Percentiles rank a stretch among this genome's conserved stretches.
Evolutionary conservation across 164 flowering plant species (phyloP).

Genomic region (Nymphaea colorata): DNA sequence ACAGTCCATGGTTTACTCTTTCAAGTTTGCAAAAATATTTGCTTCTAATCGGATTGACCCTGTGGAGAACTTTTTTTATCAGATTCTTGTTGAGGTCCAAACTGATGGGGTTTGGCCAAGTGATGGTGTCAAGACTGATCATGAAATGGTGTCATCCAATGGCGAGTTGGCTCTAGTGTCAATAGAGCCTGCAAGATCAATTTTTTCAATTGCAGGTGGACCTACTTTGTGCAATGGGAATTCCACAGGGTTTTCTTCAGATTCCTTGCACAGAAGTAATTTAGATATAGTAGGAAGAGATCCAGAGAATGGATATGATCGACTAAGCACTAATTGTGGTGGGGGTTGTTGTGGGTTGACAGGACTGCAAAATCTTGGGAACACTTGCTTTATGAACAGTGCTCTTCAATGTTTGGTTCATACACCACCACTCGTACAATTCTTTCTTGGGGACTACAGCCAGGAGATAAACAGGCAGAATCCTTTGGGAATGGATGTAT

Average conservation of each 20-base stretch:
- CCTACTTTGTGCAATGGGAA: conserved; percentile 62
- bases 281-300: conserved; percentile 25
- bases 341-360: conserved; percentile 57
- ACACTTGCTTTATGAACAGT: conserved; percentile 99
- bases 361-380: conserved; percentile 91
- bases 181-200: conserved; percentile 63
- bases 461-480: conserved; percentile 78
- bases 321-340: conserved; percentile 5
- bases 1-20: too few species aligned
- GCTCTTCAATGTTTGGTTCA: conserved; percentile 91
- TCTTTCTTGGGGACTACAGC: conserved; percentile 70
- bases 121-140: conserved; percentile 14
- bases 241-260: conserved; percentile 32
- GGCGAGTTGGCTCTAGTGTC: conserved; percentile 72
- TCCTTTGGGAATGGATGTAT: conserved; percentile 90
- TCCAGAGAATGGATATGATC: conserved; percentile 33
- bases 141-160: conserved; percentile 52
- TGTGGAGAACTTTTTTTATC: conserved; percentile 6
- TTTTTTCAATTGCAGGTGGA: conserved; percentile 67
- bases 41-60: not conserved
- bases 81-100: conserved; percentile 83
- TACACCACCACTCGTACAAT: conserved; percentile 73
- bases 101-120: conserved; percentile 22
- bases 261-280: conserved; percentile 19
- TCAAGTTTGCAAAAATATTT: too few species aligned